These are phyloP conservation scores for Bathelium albidoporum DNA, from an alignment of 495 filamentous ascomycete species.

Conservation along the genomic window DNA sequence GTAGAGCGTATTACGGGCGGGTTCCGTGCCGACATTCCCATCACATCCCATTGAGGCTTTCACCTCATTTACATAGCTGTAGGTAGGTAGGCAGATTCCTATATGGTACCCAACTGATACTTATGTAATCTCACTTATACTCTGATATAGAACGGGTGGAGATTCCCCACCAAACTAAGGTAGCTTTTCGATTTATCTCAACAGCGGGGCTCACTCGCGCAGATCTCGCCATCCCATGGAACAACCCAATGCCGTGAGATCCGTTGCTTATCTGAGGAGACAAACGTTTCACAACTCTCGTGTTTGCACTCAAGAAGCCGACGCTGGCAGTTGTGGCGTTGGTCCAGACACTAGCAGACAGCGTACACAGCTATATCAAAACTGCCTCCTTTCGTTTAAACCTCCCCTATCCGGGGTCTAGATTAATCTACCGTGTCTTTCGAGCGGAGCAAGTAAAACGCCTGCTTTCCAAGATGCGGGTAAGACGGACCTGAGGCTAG, in stretches of 20 bases:
- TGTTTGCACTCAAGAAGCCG: neutral
- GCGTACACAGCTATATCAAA: neutral
- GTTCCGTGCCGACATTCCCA: no score
- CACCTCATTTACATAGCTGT: neutral
- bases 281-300: neutral
- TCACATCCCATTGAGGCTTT: neutral
- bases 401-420: neutral
- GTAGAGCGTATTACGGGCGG: no score
- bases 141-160: neutral
- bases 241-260: neutral
- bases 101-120: neutral
- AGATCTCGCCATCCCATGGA: neutral
- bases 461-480: neutral
- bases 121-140: neutral
- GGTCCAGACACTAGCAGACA: neutral
- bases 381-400: neutral
- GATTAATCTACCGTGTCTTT: neutral
- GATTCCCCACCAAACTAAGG: neutral
- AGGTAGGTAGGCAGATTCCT: no score
- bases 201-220: neutral
- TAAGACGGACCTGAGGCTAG: neutral
- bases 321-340: neutral
- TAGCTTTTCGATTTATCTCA: neutral
- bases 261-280: neutral
- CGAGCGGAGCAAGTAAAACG: neutral